A percentile compares a stretch with the other conserved stretches of the same genome.
Conservation (phyloP, 139 green algal genomes). For the Eudorina sp. region DNA sequence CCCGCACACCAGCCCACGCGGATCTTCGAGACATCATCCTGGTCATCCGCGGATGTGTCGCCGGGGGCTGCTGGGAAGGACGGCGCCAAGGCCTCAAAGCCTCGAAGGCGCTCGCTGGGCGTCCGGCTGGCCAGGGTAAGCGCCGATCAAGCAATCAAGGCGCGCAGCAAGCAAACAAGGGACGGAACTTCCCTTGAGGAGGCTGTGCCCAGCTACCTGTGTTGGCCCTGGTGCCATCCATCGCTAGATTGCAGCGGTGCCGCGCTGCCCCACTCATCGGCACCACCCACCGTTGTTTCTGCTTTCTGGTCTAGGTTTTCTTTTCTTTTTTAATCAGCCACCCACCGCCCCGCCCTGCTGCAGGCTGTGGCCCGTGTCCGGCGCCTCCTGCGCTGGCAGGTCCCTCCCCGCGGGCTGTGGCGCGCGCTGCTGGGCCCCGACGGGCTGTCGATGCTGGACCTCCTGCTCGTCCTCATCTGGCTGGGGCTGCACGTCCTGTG, state of each 20-base stretch:
- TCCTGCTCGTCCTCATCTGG: constrained; percentile 36
- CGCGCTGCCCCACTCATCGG: neutral
- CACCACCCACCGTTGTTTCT: neutral
- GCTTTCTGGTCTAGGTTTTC: neutral
- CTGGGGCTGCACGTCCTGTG: constrained; percentile 33
- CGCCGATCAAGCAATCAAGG: too few relatives aligned
- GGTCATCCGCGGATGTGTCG: too few relatives aligned
- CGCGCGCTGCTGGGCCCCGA: constrained; percentile 7
- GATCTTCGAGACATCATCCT: too few relatives aligned
- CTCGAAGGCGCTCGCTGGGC: too few relatives aligned
- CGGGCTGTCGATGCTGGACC: constrained; percentile 24
- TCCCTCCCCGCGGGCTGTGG: constrained; percentile 26
- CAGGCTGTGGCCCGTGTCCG: neutral
- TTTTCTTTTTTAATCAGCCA: neutral
- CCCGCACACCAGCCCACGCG: too few relatives aligned
- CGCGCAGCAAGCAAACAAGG: too few relatives aligned
- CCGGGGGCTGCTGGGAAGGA: neutral
- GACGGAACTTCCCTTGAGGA: too few relatives aligned
- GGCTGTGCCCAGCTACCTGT: too few relatives aligned
- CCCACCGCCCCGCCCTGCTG: neutral
- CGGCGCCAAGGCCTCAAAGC: too few relatives aligned
- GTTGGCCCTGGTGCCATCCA: too few relatives aligned
- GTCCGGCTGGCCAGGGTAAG: too few relatives aligned
- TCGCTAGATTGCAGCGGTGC: too few relatives aligned
- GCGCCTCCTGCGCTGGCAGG: neutral